These are phyloP conservation scores for Aspergillus biplanus DNA, from an alignment of 495 filamentous ascomycete species.

Conservation along the genomic window DNA sequence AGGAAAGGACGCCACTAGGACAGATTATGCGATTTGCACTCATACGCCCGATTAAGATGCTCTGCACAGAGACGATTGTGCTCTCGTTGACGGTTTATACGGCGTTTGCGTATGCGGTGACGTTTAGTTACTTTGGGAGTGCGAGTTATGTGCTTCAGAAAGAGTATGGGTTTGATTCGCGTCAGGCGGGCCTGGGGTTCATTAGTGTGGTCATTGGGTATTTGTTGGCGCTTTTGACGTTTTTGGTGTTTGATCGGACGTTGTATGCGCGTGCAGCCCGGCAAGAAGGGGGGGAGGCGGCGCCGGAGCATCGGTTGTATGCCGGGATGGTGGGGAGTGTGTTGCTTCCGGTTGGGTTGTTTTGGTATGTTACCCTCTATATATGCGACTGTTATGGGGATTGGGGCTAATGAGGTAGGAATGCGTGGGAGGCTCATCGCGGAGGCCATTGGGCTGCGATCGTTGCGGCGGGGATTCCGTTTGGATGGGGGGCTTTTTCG, in stretches of 20 bases:
- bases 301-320: conserved; percentile 14
- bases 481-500: conserved; percentile 14
- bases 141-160: background rate
- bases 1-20: background rate
- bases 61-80: conserved; percentile 9
- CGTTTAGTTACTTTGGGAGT: conserved; percentile 13
- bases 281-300: background rate
- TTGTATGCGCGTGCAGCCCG: background rate
- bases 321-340: conserved; percentile 13
- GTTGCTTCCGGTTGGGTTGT: conserved; percentile 5
- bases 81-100: conserved; percentile 11
- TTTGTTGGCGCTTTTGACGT: conserved; percentile 5
- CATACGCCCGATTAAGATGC: background rate
- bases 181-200: conserved; percentile 1
- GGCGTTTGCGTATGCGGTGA: conserved; percentile 16
- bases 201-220: conserved; percentile 18
- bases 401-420: conserved; percentile 3
- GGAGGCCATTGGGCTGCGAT: conserved; percentile 16
- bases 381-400: background rate
- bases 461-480: conserved; percentile 11
- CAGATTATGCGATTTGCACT: background rate
- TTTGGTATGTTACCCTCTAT: conserved; percentile 3
- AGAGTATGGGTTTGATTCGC: conserved; percentile 4
- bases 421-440: conserved; percentile 6
- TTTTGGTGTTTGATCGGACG: conserved; percentile 2